A percentile compares a stretch with the other conserved stretches of the same genome.
phyloP scores from a whole-genome alignment of 2,329 filamentous ascomycete genomes.

The Atkinsonella hypoxylon region DNA sequence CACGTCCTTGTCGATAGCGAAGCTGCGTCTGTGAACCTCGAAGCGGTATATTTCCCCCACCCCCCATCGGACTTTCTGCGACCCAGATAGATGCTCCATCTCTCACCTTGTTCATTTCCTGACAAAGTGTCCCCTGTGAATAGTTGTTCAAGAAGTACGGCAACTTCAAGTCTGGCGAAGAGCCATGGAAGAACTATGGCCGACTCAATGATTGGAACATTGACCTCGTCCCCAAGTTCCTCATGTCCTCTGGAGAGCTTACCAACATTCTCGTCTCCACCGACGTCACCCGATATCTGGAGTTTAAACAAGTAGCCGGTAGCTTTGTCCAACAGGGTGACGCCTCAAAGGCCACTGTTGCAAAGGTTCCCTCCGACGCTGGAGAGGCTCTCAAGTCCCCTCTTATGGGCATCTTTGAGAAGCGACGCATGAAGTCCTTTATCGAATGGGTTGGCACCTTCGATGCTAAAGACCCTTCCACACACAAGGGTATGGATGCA shows the following conservation, averaged over 20 bases:
- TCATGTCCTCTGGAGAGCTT: conserved; percentile 97
- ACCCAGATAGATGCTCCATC: conserved; percentile 10
- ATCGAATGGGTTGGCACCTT: conserved; percentile 90
- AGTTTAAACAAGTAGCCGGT: conserved; percentile 90
- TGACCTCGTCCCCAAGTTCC: conserved; percentile 92
- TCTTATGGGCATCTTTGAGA: conserved; percentile 95
- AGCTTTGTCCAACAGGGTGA: conserved; percentile 90
- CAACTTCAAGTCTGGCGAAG: conserved; percentile 64
- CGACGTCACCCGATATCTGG: conserved; percentile 78
- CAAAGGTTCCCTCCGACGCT: conserved; percentile 93
- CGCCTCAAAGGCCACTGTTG: conserved; percentile 75
- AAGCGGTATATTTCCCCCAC: conserved; percentile 51
- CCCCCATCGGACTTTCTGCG: conserved; percentile 5
- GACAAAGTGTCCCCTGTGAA: conserved; percentile 2
- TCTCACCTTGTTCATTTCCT: conserved; percentile 6
- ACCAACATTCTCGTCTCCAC: conserved; percentile 98
- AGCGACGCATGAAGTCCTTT: conserved; percentile 92
- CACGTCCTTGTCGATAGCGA: conserved; percentile 40
- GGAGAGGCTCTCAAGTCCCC: conserved; percentile 82
- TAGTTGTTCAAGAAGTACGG: conserved; percentile 96
- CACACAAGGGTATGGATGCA: conserved; percentile 66
- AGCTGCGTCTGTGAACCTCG: conserved; percentile 92
- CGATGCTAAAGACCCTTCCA: conserved; percentile 66
- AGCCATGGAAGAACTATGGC: conserved; percentile 98
- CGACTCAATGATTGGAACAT: conserved; percentile 98